These are phyloP conservation scores for Tanacetum coccineum DNA, from an alignment of 129 eudicot species.

Conservation along the genomic window DNA sequence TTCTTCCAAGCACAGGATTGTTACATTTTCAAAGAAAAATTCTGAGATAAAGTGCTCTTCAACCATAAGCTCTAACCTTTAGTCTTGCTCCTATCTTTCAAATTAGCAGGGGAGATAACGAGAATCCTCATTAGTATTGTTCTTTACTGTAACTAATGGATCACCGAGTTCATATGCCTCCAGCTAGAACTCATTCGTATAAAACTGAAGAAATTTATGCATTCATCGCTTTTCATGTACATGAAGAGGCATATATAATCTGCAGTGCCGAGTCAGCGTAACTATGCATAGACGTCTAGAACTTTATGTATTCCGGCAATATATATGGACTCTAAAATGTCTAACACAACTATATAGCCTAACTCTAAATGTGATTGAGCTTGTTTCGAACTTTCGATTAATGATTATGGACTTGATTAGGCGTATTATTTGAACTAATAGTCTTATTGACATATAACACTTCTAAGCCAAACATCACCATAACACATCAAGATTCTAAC, in stretches of 20 bases:
- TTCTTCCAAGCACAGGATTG: constrained; percentile 8
- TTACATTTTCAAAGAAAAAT: constrained; percentile 18
- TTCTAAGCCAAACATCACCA: too few species aligned
- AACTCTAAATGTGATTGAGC: too few species aligned
- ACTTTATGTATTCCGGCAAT: too few species aligned
- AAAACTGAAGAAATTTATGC: background rate
- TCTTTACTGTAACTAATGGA: background rate
- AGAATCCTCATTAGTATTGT: background rate
- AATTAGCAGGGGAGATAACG: background rate
- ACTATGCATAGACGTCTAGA: background rate
- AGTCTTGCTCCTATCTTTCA: background rate
- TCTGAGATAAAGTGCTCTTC: constrained; percentile 4
- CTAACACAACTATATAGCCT: too few species aligned
- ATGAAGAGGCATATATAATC: background rate
- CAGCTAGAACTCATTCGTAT: background rate
- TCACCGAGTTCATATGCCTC: background rate
- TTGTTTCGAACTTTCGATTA: too few species aligned
- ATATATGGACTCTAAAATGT: too few species aligned
- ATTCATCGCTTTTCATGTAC: background rate
- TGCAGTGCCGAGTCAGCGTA: background rate
- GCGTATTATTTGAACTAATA: too few species aligned
- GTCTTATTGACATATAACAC: too few species aligned
- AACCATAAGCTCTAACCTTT: background rate
- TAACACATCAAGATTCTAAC: too few species aligned
- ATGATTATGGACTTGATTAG: too few species aligned